Base-by-base conservation (phyloP, 805 yeast species). In the Candida takata region DNA sequence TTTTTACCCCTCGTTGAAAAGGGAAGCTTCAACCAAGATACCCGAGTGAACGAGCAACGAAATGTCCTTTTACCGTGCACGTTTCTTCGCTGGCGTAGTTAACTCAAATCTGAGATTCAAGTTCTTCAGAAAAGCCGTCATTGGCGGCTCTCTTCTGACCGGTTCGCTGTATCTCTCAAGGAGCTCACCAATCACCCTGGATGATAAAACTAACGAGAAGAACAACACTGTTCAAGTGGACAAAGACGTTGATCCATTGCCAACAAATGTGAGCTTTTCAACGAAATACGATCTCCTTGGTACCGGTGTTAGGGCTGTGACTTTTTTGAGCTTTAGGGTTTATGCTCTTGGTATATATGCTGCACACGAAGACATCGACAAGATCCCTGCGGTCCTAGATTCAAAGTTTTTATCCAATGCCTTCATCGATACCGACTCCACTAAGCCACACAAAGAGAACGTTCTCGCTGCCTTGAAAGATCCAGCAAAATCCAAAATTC, bases 341-440 rank as follows among this genome's bases (percentile, higher is more conserved):
- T 90, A 90, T 54, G 95, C 85, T 0, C 65, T 84, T 26, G 97
- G 95, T 1, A 61, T 92, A 7, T 90, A 90, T 54, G 65, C 84
- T 27, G 80, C 86, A 6, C 55, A 66, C 6, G 68, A 71, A 0
- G 95, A 86, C 50, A 49, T 67, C 12, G 36, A 52, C 7, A 43
- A 64, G 33, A 54, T 72, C 5, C 52, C 66, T 4, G 43, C 57
- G 7, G 64, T 73, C 4, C 49, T 77, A 19, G 63, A 64, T 44
- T 62, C 77, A 1, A 62, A 55, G 4, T 71, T 52, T 36, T 44
- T 72, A 12, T 61, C 69, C 4, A 34, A 42, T 1, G 49, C 58
- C 0, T 60, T 63, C 39, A 56, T 62, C 25, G 69, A 64, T 29
- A 52, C 53, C 3, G 62, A 58, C 24, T 14, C 41, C 10, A 37